phyloP scores from a whole-genome alignment of 208 protist species.

The Phytomonas francai region DNA sequence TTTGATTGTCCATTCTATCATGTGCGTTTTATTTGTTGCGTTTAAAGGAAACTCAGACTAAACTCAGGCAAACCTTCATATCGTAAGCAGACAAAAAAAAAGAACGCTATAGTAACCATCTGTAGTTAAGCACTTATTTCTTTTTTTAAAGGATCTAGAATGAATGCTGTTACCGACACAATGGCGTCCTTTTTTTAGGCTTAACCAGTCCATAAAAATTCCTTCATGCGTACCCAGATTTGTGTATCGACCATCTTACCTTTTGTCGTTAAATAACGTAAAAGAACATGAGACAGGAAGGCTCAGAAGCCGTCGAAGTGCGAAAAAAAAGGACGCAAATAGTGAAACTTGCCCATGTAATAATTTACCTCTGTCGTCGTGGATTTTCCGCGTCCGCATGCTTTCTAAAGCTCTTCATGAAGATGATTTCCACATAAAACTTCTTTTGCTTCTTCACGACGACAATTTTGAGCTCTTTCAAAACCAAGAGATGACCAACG shows the following conservation, averaged over 20 bases:
- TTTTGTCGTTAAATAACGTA: background rate
- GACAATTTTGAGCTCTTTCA: background rate
- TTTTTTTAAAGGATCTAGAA: background rate
- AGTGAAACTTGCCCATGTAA: background rate
- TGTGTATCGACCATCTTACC: background rate
- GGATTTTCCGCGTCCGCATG: background rate
- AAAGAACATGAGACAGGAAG: background rate
- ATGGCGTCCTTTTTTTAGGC: background rate
- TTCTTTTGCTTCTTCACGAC: background rate
- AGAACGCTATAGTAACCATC: background rate
- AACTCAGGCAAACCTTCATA: background rate
- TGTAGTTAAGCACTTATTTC: background rate
- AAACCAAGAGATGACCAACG: background rate
- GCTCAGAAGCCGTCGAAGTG: background rate
- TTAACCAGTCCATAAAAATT: background rate
- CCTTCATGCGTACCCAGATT: background rate
- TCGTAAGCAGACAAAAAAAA: background rate
- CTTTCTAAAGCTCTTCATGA: background rate
- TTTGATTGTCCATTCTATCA: background rate
- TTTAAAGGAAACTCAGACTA: background rate
- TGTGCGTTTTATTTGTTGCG: background rate
- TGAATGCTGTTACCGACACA: background rate
- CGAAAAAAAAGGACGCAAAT: background rate
- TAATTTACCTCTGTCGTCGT: conserved; percentile 1
- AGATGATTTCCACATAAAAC: background rate